These are phyloP conservation scores for Lyophyllum semitale DNA, from an alignment of 768 basidiomycete genomes.

Conservation along the genomic window DNA sequence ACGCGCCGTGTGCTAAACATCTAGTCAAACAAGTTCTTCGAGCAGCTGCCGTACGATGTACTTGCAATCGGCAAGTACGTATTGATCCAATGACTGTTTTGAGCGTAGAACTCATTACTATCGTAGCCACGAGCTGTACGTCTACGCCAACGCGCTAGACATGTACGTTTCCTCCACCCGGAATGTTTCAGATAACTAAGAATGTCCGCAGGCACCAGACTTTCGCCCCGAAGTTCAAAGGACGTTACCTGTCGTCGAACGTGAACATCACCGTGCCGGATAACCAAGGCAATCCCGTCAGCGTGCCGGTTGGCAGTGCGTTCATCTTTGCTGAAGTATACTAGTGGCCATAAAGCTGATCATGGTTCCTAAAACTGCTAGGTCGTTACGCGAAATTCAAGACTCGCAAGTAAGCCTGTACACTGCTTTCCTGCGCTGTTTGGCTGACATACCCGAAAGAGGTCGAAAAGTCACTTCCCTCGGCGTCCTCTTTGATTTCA, in stretches of 20 bases:
- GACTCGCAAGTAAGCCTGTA: slow-evolving; percentile 59
- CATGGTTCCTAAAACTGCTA: neutral
- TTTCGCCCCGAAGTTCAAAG: slow-evolving; percentile 63
- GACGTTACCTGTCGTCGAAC: slow-evolving; percentile 82
- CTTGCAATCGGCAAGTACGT: slow-evolving; percentile 83
- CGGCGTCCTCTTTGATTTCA: slow-evolving; percentile 80
- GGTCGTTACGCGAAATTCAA: slow-evolving; percentile 72
- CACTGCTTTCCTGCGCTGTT: neutral
- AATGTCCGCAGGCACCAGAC: slow-evolving; percentile 50
- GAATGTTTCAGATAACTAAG: neutral
- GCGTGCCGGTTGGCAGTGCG: slow-evolving; percentile 39
- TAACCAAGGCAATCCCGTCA: slow-evolving; percentile 35
- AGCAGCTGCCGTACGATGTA: slow-evolving; percentile 76
- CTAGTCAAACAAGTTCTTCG: slow-evolving; percentile 74
- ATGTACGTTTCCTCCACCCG: slow-evolving; percentile 39
- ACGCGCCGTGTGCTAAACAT: neutral
- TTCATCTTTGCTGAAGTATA: neutral
- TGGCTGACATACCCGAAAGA: slow-evolving; percentile 22
- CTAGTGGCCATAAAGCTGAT: neutral
- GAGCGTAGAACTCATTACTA: neutral
- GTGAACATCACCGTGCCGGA: slow-evolving; percentile 74
- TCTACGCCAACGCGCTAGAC: slow-evolving; percentile 65
- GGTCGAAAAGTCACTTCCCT: slow-evolving; percentile 78
- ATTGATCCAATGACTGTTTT: neutral
- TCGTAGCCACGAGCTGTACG: slow-evolving; percentile 79